Base-by-base conservation (phyloP, 2,329 filamentous ascomycete species). In the Xylariaceae sp. region DNA sequence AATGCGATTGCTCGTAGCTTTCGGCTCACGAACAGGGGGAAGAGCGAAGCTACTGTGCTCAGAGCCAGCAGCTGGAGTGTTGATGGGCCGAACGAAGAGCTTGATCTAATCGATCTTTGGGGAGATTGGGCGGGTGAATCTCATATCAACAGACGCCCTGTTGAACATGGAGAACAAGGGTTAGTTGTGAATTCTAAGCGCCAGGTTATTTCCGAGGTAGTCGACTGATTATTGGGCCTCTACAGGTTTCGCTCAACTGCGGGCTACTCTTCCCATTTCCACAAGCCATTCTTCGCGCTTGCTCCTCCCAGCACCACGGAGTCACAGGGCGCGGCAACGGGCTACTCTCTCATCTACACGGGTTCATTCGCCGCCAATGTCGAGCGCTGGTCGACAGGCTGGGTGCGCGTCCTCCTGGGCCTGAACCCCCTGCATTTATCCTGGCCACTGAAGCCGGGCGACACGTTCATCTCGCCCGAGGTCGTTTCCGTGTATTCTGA, bases 51-150 rank as follows among this genome's bases (percentile, higher is more conserved):
- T 26, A 76, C 74, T 0, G 71, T 86, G 5, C 76, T 85, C 54
- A 75, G 79, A 57, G 72, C 84, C 2, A 77, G 81, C 1, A 85
- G 82, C 62, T 76, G 85, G 59, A 85, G 81, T 55, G 74, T 83
- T 1, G 84, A 87, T 55, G 70, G 84, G 41, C 82, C 83, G 0
- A 80, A 78, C 50, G 72, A 79, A 26, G 81, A 86, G 6, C 71
- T 84, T 12, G 80, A 86, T 26, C 79, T 87, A 76, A 71, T 87
- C 50, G 78, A 82, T 60, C 72, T 86, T 0, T 74, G 78, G 1
- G 84, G 84, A 1, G 84, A 87, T 56, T 86, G 84, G 84, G 74
- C 79, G 0, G 70, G 81, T 19, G 84, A 86, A 63, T 77, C 77
- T 19, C 78, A 77, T 39, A 74, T 77, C 3, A 74, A 79, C 48